Evolutionary conservation across 352 stramenopile species (phyloP).

Genomic region (Pythium brassicae): DNA sequence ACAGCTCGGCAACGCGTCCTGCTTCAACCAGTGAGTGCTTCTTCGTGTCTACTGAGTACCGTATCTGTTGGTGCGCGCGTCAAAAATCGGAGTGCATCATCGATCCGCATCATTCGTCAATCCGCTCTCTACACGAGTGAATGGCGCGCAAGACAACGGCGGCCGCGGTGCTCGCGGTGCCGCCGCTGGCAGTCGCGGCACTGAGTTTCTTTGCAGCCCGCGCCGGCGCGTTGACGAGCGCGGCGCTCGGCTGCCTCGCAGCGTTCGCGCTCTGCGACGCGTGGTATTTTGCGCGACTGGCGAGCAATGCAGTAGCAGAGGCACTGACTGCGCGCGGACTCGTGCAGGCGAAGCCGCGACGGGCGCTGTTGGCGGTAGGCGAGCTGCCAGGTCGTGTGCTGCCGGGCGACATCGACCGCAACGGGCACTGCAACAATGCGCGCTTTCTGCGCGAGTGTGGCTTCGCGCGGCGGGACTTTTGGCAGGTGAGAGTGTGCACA

Average conservation of each 20-base stretch:
- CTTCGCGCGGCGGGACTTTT: constrained; percentile 72
- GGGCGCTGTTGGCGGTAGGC: constrained; percentile 51
- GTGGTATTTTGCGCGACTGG: constrained; percentile 80
- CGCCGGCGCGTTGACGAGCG: constrained; percentile 17
- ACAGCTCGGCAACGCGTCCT: too few species aligned
- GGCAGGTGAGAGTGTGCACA: too few species aligned
- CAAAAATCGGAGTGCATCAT: neutral
- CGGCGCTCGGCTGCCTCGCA: constrained; percentile 35
- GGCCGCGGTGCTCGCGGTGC: constrained; percentile 43
- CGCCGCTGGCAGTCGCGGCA: constrained; percentile 28
- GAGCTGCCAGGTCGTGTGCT: constrained; percentile 38
- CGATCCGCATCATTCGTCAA: neutral
- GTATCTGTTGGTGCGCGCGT: too few species aligned
- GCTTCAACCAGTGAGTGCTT: too few species aligned
- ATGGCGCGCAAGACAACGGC: constrained; percentile 39
- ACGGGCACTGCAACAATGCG: constrained; percentile 85
- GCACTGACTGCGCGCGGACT: constrained; percentile 17
- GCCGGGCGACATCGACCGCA: constrained; percentile 77
- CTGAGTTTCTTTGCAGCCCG: constrained; percentile 22
- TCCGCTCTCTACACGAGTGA: neutral
- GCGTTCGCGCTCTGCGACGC: constrained; percentile 66
- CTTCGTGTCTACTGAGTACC: too few species aligned
- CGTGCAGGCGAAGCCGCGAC: constrained; percentile 16
- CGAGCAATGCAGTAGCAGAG: constrained; percentile 19
- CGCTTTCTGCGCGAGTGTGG: constrained; percentile 82